Evolutionary conservation across 768 basidiomycete genomes (phyloP), one percentile per base, ranked within the genome.

Genomic region (Termitomyces sp.): DNA sequence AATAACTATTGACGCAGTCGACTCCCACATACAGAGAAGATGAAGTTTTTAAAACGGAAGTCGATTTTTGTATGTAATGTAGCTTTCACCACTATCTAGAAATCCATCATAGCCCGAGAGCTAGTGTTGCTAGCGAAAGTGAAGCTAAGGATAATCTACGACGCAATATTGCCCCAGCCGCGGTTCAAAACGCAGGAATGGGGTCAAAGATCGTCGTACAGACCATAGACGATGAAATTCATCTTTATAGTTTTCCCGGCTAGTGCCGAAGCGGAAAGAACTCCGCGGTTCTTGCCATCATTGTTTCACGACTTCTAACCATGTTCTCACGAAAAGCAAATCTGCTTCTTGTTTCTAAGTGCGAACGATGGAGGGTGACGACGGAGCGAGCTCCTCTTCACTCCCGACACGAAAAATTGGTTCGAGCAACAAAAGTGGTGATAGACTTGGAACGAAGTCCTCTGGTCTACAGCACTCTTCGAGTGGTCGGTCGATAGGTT

Each of bases 51-150:
- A 30, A n/a, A 7, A 30, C 34, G 2, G 34, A 36, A 43, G 13
- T 22, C 1, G 4, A 43, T 43, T 43, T 4, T 4, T 33, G 33
- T 12, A 18, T 10, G 22, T 12, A 39, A 67, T 84, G 81, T 86
- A 76, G 81, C 82, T 85, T 79, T 72, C 83, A 79, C 82, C 76
- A 86, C 85, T 86, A 86, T 86, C 85, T 86, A 86, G 85, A 80
- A 85, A 79, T 77, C 82, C 83, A 82, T 86, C 83, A 85, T 83
- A 50, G 79, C 78, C 74, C 64, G 68, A 71, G 71, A 75, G 73
- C 81, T 86, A 85, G 82, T 75, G 84, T 81, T 84, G 85, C 85
- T 86, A 86, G 85, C 84, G 84, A 86, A 86, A 79, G 84, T 72
- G 85, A 83, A 84, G 84, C 84, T 65, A 49, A 60, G 53, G 16